Evolutionary conservation across 306 rosid species (phyloP).

Genomic region (Hylodesmum podocarpum): DNA sequence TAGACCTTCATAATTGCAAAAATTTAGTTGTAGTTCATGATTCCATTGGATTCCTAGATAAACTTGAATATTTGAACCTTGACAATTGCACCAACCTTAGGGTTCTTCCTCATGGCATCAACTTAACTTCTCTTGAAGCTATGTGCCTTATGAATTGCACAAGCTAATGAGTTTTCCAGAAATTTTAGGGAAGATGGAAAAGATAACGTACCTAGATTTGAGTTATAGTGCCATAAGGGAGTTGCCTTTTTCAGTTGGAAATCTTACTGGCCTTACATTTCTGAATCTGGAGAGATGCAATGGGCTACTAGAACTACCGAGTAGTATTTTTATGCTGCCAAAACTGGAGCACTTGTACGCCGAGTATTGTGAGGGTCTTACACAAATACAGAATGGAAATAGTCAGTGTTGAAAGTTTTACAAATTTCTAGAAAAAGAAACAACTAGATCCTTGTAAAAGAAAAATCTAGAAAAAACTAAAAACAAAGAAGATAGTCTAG

Average conservation of each 20-base stretch:
- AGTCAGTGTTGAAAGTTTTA: too few relatives aligned
- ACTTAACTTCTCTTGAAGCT: neutral
- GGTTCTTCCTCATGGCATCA: neutral
- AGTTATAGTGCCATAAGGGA: neutral
- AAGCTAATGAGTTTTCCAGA: neutral
- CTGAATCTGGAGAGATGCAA: slow-evolving; percentile 2
- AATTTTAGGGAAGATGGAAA: neutral
- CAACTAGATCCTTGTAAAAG: too few relatives aligned
- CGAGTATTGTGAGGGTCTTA: too few relatives aligned
- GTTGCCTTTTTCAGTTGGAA: neutral
- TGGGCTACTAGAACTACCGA: neutral
- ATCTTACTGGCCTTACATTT: slow-evolving; percentile 8
- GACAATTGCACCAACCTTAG: slow-evolving; percentile 17
- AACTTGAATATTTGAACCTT: neutral
- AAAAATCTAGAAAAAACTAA: too few relatives aligned
- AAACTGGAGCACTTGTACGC: too few relatives aligned
- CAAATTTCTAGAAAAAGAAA: too few relatives aligned
- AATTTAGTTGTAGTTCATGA: slow-evolving; percentile 15
- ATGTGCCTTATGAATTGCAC: neutral
- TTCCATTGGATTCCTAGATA: slow-evolving; percentile 9
- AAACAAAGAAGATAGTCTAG: too few relatives aligned
- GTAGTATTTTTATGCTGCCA: neutral
- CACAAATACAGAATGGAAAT: too few relatives aligned
- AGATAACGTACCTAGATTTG: neutral
- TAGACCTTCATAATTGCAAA: slow-evolving; percentile 1